phyloP scores from a whole-genome alignment of 2,329 filamentous ascomycete species.

The Ascochyta clinopodiicola region DNA sequence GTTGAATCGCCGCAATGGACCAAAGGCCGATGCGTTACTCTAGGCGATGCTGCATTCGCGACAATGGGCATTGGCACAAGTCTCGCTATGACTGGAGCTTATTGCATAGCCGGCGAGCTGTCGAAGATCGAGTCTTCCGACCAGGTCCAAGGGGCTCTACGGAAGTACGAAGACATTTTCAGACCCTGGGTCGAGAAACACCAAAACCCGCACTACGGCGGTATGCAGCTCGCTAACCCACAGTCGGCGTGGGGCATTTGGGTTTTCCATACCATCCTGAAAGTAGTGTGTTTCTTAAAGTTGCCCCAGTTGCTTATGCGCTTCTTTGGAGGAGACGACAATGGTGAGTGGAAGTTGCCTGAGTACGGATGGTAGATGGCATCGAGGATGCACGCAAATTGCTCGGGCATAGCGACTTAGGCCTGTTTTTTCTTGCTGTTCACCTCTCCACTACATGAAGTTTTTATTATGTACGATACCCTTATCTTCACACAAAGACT shows the following conservation, averaged over 20 bases:
- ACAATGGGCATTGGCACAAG: constrained; percentile 40
- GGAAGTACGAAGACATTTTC: constrained; percentile 30
- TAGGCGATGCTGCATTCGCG: constrained; percentile 61
- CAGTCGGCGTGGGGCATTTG: constrained; percentile 39
- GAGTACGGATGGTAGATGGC: constrained; percentile 21
- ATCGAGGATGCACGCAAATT: not conserved
- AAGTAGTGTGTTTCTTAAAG: constrained; percentile 12
- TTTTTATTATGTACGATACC: not conserved
- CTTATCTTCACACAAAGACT: not conserved
- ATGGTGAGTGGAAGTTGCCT: constrained; percentile 20
- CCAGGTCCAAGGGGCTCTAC: constrained; percentile 28
- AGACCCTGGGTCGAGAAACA: constrained; percentile 24
- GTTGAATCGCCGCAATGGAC: constrained; percentile 56
- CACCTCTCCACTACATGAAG: not conserved
- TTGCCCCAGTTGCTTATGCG: constrained; percentile 4
- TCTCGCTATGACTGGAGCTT: constrained; percentile 49
- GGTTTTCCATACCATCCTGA: constrained; percentile 25
- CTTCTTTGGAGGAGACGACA: constrained; percentile 7
- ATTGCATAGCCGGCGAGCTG: constrained; percentile 49
- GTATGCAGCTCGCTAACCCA: constrained; percentile 38
- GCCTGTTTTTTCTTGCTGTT: not conserved
- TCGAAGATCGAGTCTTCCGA: constrained; percentile 26
- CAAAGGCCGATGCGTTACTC: constrained; percentile 56
- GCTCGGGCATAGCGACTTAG: too few relatives aligned
- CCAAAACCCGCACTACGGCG: constrained; percentile 13